Base-by-base conservation (phyloP, 257 asterid species). In the Asclepias syriaca region DNA sequence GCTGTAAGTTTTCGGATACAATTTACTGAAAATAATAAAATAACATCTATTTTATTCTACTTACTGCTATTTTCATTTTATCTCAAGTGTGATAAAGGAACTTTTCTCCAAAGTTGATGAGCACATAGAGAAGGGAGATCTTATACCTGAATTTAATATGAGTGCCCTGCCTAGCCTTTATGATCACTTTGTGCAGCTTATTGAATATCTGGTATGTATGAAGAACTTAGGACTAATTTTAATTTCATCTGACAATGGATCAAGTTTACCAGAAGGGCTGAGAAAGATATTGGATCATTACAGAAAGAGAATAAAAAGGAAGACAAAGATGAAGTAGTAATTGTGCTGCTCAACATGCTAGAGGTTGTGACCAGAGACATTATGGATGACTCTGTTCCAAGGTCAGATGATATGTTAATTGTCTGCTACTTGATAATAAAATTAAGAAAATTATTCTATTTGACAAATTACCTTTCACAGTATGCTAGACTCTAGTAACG, bases 341-440 rank as follows among this genome's bases (percentile, higher is more conserved):
- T 94, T 78, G 95, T 91, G 79, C 76, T 94, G 93, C 97, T 89
- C 56, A 85, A 94, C 84, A 88, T 94, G 97, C 87, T 89, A 29
- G 99, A 94, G 84, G 87, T 94, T 71, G 98, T 94, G 84, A 94
- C 97, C 56, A 84, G 97, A 79, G 99, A 94, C 85, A 94, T 94
- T 74, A 89, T 94, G 92, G 97, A 86, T 9, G 97, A 89, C 81
- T 53, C 74, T 56, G 84, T 91, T 86, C 91, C 91, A 49, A 86
- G 96, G 98, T 53, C 85, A 85, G 56, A 50, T 60, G 74, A 69
- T 72, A 27, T 24, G 8, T 19, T 73, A 67, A 69, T 72, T 34
- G 45, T 78, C 54, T 66, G 24, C 46, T 69, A 32, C 7, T 43
- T 64, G 50, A 58, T 75, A 55, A 65, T 76, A 8, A 63, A 34